A percentile compares a stretch with the other conserved stretches of the same genome.
These are phyloP conservation scores for Ilex asprella DNA, from an alignment of 257 asterid genomes.

Conservation along the genomic window DNA sequence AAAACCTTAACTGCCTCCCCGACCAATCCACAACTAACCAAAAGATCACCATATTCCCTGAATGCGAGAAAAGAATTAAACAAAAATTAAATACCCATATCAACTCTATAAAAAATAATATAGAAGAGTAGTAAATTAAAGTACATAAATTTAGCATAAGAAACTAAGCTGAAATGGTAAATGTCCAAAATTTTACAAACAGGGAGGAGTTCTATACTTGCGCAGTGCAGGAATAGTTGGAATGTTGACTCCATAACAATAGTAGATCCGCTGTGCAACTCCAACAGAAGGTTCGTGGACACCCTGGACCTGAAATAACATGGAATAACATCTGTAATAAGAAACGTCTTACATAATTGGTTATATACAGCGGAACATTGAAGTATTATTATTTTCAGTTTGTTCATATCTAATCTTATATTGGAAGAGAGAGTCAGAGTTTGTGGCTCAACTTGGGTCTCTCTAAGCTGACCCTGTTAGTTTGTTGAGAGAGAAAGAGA, in stretches of 20 bases:
- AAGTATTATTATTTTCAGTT: background rate
- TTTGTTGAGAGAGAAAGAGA: no score
- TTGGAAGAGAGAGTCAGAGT: no score
- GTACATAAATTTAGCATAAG: constrained; percentile 3
- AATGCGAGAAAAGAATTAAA: background rate
- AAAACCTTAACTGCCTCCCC: constrained; percentile 85
- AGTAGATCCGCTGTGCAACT: constrained; percentile 53
- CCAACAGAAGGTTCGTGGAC: constrained; percentile 45
- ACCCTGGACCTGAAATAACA: constrained; percentile 49
- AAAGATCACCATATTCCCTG: constrained; percentile 85
- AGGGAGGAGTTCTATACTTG: constrained; percentile 39
- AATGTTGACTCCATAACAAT: constrained; percentile 59
- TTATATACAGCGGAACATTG: background rate
- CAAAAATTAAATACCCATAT: background rate
- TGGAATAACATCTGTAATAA: constrained; percentile 4
- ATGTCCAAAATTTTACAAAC: constrained; percentile 7
- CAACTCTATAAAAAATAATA: background rate
- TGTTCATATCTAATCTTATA: no score
- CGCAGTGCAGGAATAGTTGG: constrained; percentile 74
- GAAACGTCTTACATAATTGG: background rate
- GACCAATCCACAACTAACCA: constrained; percentile 79
- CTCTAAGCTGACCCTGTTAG: no score
- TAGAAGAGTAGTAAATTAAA: background rate
- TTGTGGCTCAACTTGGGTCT: no score
- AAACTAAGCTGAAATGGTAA: constrained; percentile 7